Evolutionary conservation across 805 yeast species (phyloP), one percentile per base, ranked within the genome.

Genomic region (Maudiozyma bulderi): DNA sequence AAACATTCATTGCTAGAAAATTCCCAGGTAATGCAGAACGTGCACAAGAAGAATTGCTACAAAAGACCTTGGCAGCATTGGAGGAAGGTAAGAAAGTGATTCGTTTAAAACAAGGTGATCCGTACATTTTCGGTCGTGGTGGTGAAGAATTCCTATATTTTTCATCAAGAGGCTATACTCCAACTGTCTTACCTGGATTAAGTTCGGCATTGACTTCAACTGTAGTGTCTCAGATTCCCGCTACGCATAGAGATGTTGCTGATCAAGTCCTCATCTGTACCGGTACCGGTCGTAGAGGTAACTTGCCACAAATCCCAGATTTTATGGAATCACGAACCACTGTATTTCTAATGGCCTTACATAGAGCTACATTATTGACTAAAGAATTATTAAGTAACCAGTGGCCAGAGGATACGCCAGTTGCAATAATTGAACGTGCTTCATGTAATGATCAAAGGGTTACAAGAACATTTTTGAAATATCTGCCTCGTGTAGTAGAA

Each of bases 1-100:
- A 81, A 43, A 71, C 84, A 4, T 88, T 85, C 62, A 89, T 91
- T 51, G 98, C 98, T 1, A 76, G 88, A 40, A 91, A 91, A 65
- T 91, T 89, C 68, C 98, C 98, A 2, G 98, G 98, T 1, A 91
- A 91, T 63, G 97, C 98, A 1, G 96, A 89, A 59, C 76, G 77
- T 44, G 98, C 98, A 0, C 98, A 91, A 66, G 76, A 84, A 51
- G 96, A 91, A 65, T 73, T 91, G 42, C 69, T 88, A 34, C 70
- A 74, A n/a, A 64, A 82, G 54, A 97, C 96, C 0, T 67, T 91
- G 14, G 75, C 74, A 34, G 83, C 81, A 0, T 64, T 88, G 29
- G 54, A 71, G 30, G 65, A 73, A 46, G 96, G 96, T 13, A 74
- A 78, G 58, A 80, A 78, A 49, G 96, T 91, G 1, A 95, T 91